Evolutionary conservation across 441 rosid species (phyloP).

Genomic region (Populus hybrid): DNA sequence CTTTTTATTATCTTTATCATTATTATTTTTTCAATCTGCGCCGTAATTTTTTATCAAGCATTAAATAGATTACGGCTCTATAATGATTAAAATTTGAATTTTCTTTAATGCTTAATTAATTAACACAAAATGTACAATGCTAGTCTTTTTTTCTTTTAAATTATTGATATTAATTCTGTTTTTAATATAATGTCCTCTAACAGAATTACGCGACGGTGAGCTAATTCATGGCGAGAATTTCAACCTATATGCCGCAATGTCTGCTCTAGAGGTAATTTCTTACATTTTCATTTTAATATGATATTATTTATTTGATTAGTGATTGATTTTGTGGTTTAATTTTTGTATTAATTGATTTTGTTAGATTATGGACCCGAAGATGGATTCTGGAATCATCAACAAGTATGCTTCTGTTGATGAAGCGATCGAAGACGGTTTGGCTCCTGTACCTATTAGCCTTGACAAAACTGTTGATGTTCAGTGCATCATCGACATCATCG

Average conservation of each 20-base stretch:
- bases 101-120: background rate
- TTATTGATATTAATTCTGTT: background rate
- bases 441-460: slow-evolving; percentile 73
- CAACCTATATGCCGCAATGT: slow-evolving; percentile 97
- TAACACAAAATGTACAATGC: background rate
- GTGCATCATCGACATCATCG: slow-evolving; percentile 82
- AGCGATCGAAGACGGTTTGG: slow-evolving; percentile 85
- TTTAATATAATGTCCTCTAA: slow-evolving; percentile 7
- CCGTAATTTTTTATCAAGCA: background rate
- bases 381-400: slow-evolving; percentile 92
- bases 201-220: slow-evolving; percentile 87
- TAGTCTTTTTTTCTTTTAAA: background rate
- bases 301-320: background rate
- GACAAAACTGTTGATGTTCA: slow-evolving; percentile 66
- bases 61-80: background rate
- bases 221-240: slow-evolving; percentile 93
- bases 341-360: slow-evolving; percentile 16
- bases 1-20: background rate
- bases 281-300: slow-evolving; percentile 4
- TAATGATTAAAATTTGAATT: background rate
- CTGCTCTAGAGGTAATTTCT: slow-evolving; percentile 85
- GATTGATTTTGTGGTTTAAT: background rate
- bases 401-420: slow-evolving; percentile 82
- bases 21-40: background rate
- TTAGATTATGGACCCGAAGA: slow-evolving; percentile 99